phyloP scores from a whole-genome alignment of 768 basidiomycete genomes.

The Crepidotus variabilis region DNA sequence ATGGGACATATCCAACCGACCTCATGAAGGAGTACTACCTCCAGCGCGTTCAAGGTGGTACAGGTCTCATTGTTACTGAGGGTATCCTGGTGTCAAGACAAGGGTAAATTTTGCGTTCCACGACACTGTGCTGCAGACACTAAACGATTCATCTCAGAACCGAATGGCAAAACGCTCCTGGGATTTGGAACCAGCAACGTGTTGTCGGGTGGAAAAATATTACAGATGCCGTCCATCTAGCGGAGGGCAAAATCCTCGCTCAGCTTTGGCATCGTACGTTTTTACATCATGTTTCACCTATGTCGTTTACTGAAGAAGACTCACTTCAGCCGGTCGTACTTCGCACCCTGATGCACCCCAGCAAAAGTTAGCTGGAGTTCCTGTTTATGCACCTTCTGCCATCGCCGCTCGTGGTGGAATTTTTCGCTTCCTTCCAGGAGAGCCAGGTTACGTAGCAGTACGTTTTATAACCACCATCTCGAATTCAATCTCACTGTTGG shows the following conservation, averaged over 20 bases:
- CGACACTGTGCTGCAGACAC: not conserved
- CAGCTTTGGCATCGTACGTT: constrained; percentile 24
- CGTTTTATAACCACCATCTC: no score
- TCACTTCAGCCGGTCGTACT: no score
- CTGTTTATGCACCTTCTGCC: no score
- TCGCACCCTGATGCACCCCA: no score
- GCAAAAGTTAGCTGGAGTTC: no score
- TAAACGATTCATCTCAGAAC: constrained; percentile 22
- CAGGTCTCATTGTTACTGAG: constrained; percentile 38
- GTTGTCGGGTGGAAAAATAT: constrained; percentile 42
- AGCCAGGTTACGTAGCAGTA: no score
- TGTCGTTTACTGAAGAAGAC: no score
- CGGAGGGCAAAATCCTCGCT: constrained; percentile 38
- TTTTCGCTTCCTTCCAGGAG: no score
- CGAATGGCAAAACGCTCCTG: constrained; percentile 41
- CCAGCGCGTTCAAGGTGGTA: constrained; percentile 32
- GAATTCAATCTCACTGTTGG: no score
- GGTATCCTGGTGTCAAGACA: constrained; percentile 36
- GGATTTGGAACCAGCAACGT: constrained; percentile 44
- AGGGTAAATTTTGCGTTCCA: constrained; percentile 26
- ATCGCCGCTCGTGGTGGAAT: no score
- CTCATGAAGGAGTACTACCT: constrained; percentile 37
- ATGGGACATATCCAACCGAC: constrained; percentile 32
- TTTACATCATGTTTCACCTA: no score
- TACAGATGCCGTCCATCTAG: constrained; percentile 42